phyloP scores from a whole-genome alignment of 225 moss, liverwort and hornwort genomes.

The Lunularia cruciata region DNA sequence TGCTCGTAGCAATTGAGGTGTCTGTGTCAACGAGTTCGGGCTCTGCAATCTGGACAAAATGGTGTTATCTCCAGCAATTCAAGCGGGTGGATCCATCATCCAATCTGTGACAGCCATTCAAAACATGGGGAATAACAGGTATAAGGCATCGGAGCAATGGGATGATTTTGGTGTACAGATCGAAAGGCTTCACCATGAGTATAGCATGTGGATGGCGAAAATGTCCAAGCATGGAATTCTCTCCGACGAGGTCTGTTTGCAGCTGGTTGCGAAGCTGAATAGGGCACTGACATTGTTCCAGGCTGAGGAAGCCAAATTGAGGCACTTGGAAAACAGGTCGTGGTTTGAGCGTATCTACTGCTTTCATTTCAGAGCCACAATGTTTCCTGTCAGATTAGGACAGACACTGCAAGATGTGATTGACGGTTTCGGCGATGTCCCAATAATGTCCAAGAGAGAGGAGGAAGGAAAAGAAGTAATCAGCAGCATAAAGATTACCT shows the following conservation, averaged over 20 bases:
- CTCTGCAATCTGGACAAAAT: background rate
- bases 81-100: conserved; percentile 10
- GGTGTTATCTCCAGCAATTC: conserved; percentile 20
- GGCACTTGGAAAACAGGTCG: conserved; percentile 5
- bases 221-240: conserved; percentile 17
- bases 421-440: background rate
- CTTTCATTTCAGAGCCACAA: conserved; percentile 6
- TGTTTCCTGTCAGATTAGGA: background rate
- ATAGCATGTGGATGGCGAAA: conserved; percentile 22
- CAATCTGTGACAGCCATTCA: conserved; percentile 21
- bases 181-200: conserved; percentile 20
- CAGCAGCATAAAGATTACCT: background rate
- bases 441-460: background rate
- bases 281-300: conserved; percentile 2
- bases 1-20: background rate
- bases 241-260: background rate
- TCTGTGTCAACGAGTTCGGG: background rate
- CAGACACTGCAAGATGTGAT: conserved; percentile 14
- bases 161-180: conserved; percentile 15
- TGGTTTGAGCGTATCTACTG: conserved; percentile 22
- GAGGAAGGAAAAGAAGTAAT: background rate
- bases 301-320: conserved; percentile 12
- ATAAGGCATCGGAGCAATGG: conserved; percentile 9
- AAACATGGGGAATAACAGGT: conserved; percentile 9
- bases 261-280: conserved; percentile 8